Percentiles rank a stretch among this genome's conserved stretches.
These are phyloP conservation scores for Tetradesmus lagerheimii DNA, from an alignment of 139 green algal species.

Conservation along the genomic window DNA sequence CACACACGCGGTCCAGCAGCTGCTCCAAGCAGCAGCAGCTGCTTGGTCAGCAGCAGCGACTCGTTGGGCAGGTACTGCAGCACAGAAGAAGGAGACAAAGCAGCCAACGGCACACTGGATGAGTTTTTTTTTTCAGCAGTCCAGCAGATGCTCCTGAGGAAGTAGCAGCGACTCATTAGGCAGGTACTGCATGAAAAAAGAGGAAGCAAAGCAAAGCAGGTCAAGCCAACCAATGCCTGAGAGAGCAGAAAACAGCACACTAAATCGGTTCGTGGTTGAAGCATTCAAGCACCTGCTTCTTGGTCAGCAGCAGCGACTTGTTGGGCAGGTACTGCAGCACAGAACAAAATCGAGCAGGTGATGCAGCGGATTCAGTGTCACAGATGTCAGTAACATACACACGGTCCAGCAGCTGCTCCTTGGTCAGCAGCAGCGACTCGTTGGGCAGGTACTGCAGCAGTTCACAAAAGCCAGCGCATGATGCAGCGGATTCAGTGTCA, in stretches of 20 bases:
- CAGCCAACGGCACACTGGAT: not conserved
- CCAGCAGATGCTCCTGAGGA: too few species aligned
- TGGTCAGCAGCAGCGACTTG: constrained; percentile 97
- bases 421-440: constrained; percentile 97
- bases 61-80: constrained; percentile 98
- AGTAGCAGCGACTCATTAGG: constrained; percentile 94
- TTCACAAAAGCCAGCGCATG: too few species aligned
- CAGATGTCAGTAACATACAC: constrained; percentile 9
- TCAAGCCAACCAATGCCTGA: too few species aligned
- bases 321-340: constrained; percentile 97
- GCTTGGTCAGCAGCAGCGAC: constrained; percentile 95
- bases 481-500: too few species aligned
- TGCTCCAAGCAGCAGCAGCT: constrained; percentile 98
- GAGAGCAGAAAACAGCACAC: not conserved
- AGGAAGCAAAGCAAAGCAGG: too few species aligned
- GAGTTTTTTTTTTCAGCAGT: constrained; percentile 78
- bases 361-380: too few species aligned
- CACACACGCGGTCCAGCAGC: constrained; percentile 83
- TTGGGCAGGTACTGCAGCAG: constrained; percentile 99
- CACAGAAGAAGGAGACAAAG: not conserved
- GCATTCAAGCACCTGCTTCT: constrained; percentile 63
- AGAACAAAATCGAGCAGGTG: not conserved
- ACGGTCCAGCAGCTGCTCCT: constrained; percentile 92
- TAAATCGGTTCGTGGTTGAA: not conserved
- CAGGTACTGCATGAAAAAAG: constrained; percentile 90